A percentile compares a stretch with the other conserved stretches of the same genome.
These are phyloP conservation scores for Pseudoturritis turrita DNA, from an alignment of 345 rosid species.

Conservation along the genomic window DNA sequence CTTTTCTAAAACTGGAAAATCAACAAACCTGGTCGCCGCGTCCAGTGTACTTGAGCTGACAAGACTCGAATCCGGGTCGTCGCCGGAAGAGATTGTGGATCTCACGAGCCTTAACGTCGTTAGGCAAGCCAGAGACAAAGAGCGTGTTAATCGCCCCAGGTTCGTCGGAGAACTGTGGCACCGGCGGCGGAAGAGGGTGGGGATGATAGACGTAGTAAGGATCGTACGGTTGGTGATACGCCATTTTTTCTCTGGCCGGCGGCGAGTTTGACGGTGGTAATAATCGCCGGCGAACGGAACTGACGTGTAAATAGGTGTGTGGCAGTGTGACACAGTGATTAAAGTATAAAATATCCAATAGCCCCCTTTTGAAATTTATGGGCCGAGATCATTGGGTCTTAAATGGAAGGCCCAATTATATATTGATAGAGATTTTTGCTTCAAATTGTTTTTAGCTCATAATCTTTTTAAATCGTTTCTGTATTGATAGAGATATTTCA, in stretches of 20 bases:
- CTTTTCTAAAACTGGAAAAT: neutral
- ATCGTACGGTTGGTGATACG: conserved; percentile 51
- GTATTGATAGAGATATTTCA: neutral
- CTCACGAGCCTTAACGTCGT: conserved; percentile 85
- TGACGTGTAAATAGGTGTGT: neutral
- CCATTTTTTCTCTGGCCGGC: conserved; percentile 35
- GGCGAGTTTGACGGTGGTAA: conserved; percentile 8
- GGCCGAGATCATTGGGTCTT: neutral
- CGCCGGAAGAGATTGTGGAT: conserved; percentile 88
- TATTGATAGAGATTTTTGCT: no score
- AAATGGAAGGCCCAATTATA: neutral
- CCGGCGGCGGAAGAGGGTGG: conserved; percentile 5
- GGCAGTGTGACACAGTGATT: neutral
- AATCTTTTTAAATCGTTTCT: no score
- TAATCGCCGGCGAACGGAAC: conserved; percentile 20
- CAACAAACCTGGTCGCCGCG: conserved; percentile 74
- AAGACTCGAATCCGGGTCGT: conserved; percentile 65
- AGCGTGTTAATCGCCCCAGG: conserved; percentile 59
- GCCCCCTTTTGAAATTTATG: neutral
- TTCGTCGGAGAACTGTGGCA: conserved; percentile 28
- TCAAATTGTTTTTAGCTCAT: neutral
- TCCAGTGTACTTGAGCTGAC: conserved; percentile 93
- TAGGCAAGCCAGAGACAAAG: conserved; percentile 83
- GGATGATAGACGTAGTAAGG: conserved; percentile 44
- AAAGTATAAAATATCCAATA: neutral